Base-by-base conservation (phyloP, 345 rosid genomes). In the Rhodomyrtus tomentosa region DNA sequence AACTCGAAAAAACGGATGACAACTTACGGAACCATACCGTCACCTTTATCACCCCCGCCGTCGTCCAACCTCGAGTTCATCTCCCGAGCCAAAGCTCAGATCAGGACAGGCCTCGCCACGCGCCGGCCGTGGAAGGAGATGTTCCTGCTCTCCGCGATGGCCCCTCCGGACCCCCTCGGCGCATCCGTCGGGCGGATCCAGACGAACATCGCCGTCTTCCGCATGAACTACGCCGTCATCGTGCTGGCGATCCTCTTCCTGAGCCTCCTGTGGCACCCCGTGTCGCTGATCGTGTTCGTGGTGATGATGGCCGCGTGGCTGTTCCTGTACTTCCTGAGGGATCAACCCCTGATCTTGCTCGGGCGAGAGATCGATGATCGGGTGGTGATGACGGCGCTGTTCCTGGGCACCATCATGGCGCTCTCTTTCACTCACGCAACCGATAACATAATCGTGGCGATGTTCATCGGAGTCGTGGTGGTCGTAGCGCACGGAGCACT, bases 81-180 rank as follows among this genome's bases (percentile, higher is more conserved):
- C 4, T 82, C 89, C 82, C 87, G 84, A 13, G 90, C 93, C 32
- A 88, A 85, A 89, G 95, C 89, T 18, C 89, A 62, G 83, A 89
- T 93, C 83, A 85, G 45, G 58, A 83, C 88, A 7, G 85, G 90
- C 81, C 89, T 92, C 14, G 90, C 90, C 82, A 76, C 88, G 18
- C 88, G 84, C 83, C 91, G 89, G 56, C 91, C 94, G 89, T 94
- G 95, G 98, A 83, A 76, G 74, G 93, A 93, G 79, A 89, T 94
- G 90, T 50, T 92, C 80, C 90, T 83, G 11, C 83, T 81, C 81
- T 86, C 88, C 21, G 73, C 93, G 59, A 80, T 91, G 82, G 85
- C 58, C 82, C 82, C 90, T 62, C 98, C 95, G 18, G 1, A 82
- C 50, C 50, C 90, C n/a, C 81, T 85, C 36, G 12, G 11, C 54